phyloP scores from a whole-genome alignment of 2,329 filamentous ascomycete species.

The Alternaria triticina region DNA sequence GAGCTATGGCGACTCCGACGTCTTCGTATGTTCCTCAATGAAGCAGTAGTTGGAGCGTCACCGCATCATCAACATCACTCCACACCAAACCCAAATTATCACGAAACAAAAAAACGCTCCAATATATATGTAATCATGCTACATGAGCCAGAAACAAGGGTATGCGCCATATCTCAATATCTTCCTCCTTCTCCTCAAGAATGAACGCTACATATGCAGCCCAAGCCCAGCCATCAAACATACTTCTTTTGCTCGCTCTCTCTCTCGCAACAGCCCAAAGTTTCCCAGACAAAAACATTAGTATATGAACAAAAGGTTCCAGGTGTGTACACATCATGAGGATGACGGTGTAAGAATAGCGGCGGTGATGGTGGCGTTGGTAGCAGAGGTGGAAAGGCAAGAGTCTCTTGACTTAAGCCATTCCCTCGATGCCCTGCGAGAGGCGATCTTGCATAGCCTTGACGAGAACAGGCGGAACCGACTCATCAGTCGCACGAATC shows the following conservation, averaged over 20 bases:
- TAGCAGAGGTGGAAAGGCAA: background rate
- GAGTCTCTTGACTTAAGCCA: constrained; percentile 19
- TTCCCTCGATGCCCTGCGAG: constrained; percentile 58
- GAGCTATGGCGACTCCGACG: no score
- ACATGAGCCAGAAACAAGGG: constrained; percentile 9
- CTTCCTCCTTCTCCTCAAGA: constrained; percentile 1
- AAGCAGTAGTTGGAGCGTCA: no score
- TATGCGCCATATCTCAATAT: constrained; percentile 10
- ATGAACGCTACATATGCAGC: background rate
- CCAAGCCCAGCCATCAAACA: background rate
- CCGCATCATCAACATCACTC: background rate
- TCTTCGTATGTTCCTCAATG: no score
- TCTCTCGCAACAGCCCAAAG: background rate
- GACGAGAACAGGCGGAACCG: constrained; percentile 78
- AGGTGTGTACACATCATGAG: background rate
- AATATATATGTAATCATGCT: constrained; percentile 10
- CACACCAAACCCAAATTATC: background rate
- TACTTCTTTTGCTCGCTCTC: background rate
- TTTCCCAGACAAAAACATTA: constrained; percentile 7
- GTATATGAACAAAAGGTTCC: constrained; percentile 5
- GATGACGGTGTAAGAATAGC: background rate
- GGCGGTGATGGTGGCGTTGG: background rate
- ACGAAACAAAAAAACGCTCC: constrained; percentile 1
- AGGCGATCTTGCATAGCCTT: constrained; percentile 89
- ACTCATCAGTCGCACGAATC: constrained; percentile 90